Evolutionary conservation across 495 filamentous ascomycete genomes (phyloP).

Genomic region (Podospora didyma): DNA sequence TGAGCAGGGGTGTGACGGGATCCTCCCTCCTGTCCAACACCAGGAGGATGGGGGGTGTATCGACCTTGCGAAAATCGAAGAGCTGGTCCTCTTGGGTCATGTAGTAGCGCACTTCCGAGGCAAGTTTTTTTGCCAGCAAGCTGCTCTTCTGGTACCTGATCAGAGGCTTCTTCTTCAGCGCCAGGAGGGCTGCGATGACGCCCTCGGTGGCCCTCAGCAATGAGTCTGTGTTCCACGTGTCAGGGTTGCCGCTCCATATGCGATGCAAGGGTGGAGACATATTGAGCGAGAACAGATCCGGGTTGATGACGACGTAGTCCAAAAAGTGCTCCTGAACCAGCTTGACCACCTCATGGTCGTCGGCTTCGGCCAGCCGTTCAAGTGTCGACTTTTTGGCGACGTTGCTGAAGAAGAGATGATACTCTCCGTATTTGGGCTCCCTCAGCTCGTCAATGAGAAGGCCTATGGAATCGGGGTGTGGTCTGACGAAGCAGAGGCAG

Average conservation of each 20-base stretch:
- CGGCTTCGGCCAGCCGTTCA: slow-evolving; percentile 92
- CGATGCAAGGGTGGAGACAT: slow-evolving; percentile 69
- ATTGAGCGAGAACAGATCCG: slow-evolving; percentile 83
- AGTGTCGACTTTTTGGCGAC: slow-evolving; percentile 94
- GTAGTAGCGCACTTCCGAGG: slow-evolving; percentile 84
- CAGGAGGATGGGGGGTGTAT: slow-evolving; percentile 90
- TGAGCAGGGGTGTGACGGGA: slow-evolving; percentile 90
- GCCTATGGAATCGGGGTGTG: slow-evolving; percentile 86
- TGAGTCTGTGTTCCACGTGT: slow-evolving; percentile 85
- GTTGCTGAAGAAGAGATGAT: slow-evolving; percentile 95
- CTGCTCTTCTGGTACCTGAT: slow-evolving; percentile 95
- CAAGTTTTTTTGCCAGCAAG: slow-evolving; percentile 83
- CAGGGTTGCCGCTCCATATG: slow-evolving; percentile 75
- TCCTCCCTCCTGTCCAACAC: slow-evolving; percentile 91
- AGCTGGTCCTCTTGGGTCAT: slow-evolving; percentile 95
- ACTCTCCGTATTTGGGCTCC: slow-evolving; percentile 97
- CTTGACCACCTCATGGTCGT: slow-evolving; percentile 94
- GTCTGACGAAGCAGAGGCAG: slow-evolving; percentile 89
- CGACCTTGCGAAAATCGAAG: slow-evolving; percentile 93
- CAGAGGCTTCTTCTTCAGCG: slow-evolving; percentile 92
- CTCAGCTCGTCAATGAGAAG: slow-evolving; percentile 91
- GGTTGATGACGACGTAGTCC: slow-evolving; percentile 91
- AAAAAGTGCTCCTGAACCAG: slow-evolving; percentile 92
- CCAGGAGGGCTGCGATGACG: slow-evolving; percentile 72
- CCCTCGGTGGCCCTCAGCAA: slow-evolving; percentile 83